Percentiles rank a stretch among this genome's conserved stretches.
Evolutionary conservation across 495 filamentous ascomycete genomes (phyloP).

Genomic region (Chaetomidium leptoderma): DNA sequence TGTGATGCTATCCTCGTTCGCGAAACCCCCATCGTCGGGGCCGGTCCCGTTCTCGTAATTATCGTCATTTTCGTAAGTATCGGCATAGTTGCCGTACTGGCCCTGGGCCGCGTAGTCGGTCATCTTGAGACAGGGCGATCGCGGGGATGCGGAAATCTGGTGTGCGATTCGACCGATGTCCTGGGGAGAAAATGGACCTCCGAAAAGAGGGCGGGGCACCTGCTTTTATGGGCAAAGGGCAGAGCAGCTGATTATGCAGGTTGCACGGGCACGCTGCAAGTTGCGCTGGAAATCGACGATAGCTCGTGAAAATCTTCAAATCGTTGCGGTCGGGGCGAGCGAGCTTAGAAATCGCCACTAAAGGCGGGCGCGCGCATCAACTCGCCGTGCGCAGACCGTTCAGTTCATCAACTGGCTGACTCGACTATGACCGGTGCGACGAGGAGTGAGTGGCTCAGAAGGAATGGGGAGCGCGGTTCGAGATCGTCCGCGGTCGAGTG

Average conservation of each 20-base stretch:
- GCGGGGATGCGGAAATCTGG: not conserved
- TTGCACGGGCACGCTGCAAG: too few relatives aligned
- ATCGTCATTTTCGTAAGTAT: constrained; percentile 42
- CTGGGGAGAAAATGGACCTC: not conserved
- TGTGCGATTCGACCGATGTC: too few relatives aligned
- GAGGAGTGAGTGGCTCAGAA: not conserved
- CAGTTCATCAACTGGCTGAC: constrained; percentile 20
- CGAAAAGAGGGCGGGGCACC: not conserved
- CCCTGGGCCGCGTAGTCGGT: constrained; percentile 25
- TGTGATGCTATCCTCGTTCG: constrained; percentile 79
- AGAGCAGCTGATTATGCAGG: not conserved
- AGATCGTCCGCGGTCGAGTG: constrained; percentile 4
- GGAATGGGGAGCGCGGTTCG: constrained; percentile 14
- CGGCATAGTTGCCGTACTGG: constrained; percentile 27
- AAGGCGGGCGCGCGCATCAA: constrained; percentile 29
- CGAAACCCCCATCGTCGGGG: constrained; percentile 68
- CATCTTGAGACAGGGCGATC: constrained; percentile 18
- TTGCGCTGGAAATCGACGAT: not conserved
- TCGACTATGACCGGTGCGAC: not conserved
- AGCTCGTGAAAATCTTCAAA: not conserved
- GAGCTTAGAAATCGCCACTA: constrained; percentile 32
- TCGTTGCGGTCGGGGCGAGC: not conserved
- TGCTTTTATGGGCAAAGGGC: not conserved
- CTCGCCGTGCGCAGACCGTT: constrained; percentile 19
- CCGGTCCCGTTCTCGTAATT: constrained; percentile 52